Evolutionary conservation across 768 basidiomycete species (phyloP).

Genomic region (Collybia mongolica): DNA sequence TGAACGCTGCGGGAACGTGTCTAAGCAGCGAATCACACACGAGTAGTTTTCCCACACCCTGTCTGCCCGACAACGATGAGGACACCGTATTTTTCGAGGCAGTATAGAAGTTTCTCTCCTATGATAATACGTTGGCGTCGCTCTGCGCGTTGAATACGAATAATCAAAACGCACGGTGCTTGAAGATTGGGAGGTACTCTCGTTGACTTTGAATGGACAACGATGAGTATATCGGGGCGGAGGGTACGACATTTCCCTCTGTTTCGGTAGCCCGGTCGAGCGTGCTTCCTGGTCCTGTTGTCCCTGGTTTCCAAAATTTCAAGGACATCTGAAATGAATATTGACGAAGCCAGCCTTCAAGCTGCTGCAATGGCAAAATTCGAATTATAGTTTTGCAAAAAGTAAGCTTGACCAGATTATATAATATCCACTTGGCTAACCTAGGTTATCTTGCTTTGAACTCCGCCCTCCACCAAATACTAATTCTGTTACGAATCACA

Average conservation of each 20-base stretch:
- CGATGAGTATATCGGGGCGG: conserved; percentile 52
- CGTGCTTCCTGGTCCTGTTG: conserved; percentile 78
- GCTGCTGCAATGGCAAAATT: too few relatives aligned
- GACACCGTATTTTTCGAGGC: conserved; percentile 80
- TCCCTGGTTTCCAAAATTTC: conserved; percentile 91
- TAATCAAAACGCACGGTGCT: conserved; percentile 63
- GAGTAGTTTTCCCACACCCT: conserved; percentile 97
- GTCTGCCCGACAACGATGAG: conserved; percentile 93
- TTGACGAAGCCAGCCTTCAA: too few relatives aligned
- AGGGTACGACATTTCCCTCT: conserved; percentile 71
- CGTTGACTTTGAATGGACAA: conserved; percentile 74
- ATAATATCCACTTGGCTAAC: too few relatives aligned
- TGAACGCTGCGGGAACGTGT: conserved; percentile 3
- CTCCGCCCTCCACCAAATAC: too few relatives aligned
- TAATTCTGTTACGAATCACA: too few relatives aligned
- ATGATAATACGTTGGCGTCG: conserved; percentile 2
- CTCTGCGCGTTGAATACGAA: conserved; percentile 1
- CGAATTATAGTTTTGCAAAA: too few relatives aligned
- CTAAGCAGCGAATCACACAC: conserved; percentile 43
- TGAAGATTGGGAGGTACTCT: conserved; percentile 84
- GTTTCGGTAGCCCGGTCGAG: conserved; percentile 81
- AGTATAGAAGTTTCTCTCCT: conserved; percentile 82
- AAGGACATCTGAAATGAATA: conserved; percentile 39
- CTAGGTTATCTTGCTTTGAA: too few relatives aligned
- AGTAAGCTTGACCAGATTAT: too few relatives aligned